Conservation (phyloP, 1,284 basidiomycete genomes). For the Schizopora paradoxa region DNA sequence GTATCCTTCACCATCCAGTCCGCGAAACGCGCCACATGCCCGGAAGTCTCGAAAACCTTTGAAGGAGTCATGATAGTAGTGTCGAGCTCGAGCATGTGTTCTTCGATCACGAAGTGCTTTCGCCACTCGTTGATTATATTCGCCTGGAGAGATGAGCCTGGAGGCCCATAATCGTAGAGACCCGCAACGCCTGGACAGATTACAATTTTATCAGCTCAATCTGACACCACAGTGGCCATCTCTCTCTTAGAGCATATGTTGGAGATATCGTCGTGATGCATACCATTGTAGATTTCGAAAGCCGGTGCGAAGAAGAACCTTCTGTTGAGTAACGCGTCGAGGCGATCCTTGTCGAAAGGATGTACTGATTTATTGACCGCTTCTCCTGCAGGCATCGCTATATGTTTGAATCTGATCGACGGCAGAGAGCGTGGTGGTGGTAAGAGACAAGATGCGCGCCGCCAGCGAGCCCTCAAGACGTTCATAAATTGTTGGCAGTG, state of each 20-base stretch:
- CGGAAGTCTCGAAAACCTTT: slow-evolving; percentile 95
- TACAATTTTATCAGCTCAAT: slow-evolving; percentile 17
- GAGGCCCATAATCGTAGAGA: slow-evolving; percentile 93
- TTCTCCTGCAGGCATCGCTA: slow-evolving; percentile 23
- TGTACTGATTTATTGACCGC: slow-evolving; percentile 81
- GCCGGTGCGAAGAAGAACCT: slow-evolving; percentile 98
- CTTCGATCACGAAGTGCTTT: slow-evolving; percentile 97
- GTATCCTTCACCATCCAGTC: slow-evolving; percentile 99
- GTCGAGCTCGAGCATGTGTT: slow-evolving; percentile 98
- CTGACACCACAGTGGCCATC: neutral
- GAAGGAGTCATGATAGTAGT: slow-evolving; percentile 97
- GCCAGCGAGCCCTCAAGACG: too few species aligned
- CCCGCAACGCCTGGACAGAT: slow-evolving; percentile 84
- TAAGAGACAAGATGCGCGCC: too few species aligned
- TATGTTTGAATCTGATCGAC: slow-evolving; percentile 10
- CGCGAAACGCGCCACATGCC: slow-evolving; percentile 96
- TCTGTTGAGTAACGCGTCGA: slow-evolving; percentile 86
- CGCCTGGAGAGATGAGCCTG: slow-evolving; percentile 92
- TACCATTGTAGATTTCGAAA: slow-evolving; percentile 98
- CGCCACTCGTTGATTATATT: slow-evolving; percentile 98
- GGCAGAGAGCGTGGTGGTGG: too few species aligned
- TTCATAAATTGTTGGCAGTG: too few species aligned
- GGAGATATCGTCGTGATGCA: slow-evolving; percentile 22
- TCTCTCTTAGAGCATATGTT: neutral
- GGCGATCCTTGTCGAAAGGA: slow-evolving; percentile 81